Evolutionary conservation across 768 basidiomycete species (phyloP).

Genomic region (Rhodosporidiobolus odoratus): DNA sequence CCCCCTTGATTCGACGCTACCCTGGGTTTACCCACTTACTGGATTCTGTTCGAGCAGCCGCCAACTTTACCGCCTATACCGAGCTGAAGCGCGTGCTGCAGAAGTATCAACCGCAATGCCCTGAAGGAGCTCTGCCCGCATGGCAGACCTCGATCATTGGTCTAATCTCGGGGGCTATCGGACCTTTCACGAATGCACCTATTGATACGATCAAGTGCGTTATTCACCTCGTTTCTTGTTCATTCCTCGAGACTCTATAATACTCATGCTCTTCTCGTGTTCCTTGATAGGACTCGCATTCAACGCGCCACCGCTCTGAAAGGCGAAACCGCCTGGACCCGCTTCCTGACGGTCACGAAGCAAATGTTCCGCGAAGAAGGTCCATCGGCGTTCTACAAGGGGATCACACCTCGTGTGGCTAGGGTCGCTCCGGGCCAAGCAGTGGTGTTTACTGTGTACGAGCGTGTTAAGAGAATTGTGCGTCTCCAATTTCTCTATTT

Average conservation of each 20-base stretch:
- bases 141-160: constrained; percentile 96
- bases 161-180: constrained; percentile 93
- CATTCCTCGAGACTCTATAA: background rate
- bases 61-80: constrained; percentile 97
- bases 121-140: constrained; percentile 65
- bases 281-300: constrained; percentile 69
- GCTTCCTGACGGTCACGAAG: constrained; percentile 71
- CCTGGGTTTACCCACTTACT: background rate
- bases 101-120: constrained; percentile 66
- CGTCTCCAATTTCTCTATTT: too few species aligned
- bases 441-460: constrained; percentile 95
- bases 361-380: constrained; percentile 95
- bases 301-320: constrained; percentile 58
- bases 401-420: constrained; percentile 91
- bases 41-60: constrained; percentile 54
- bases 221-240: too few species aligned
- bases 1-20: too few species aligned
- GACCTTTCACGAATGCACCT: constrained; percentile 92
- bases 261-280: constrained; percentile 40
- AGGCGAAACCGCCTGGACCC: constrained; percentile 70
- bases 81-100: constrained; percentile 84
- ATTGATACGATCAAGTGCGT: constrained; percentile 44
- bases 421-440: constrained; percentile 91
- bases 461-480: constrained; percentile 56
- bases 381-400: constrained; percentile 87